These are phyloP conservation scores for Periconia digitata DNA, from an alignment of 2,329 filamentous ascomycete genomes.

Conservation along the genomic window DNA sequence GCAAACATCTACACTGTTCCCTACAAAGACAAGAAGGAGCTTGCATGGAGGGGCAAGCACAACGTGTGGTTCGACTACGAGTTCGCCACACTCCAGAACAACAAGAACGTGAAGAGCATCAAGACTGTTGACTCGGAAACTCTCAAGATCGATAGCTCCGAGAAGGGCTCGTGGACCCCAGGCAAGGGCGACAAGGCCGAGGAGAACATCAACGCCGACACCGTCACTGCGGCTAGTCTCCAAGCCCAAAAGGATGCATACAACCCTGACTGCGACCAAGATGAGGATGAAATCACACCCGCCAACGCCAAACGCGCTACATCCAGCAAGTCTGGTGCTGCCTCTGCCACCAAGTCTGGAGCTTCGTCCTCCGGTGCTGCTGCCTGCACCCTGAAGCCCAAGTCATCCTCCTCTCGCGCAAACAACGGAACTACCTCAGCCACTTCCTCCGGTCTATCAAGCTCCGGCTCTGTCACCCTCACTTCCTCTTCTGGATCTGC, in stretches of 20 bases:
- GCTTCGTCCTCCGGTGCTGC: neutral
- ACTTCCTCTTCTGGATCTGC: too few relatives aligned
- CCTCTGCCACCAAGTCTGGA: neutral
- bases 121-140: neutral
- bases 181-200: neutral
- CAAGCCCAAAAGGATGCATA: constrained; percentile 2
- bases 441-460: neutral
- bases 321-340: too few relatives aligned
- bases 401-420: neutral
- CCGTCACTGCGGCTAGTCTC: neutral
- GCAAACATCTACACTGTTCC: constrained; percentile 6
- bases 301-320: neutral
- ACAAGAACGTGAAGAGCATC: neutral
- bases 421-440: neutral
- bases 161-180: neutral
- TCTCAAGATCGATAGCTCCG: neutral
- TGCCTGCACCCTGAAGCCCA: neutral
- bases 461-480: too few relatives aligned
- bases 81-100: constrained; percentile 4
- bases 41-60: neutral
- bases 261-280: neutral
- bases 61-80: constrained; percentile 7
- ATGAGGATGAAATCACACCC: neutral
- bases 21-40: neutral
- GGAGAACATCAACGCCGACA: constrained; percentile 1